A percentile compares a stretch with the other conserved stretches of the same genome.
Evolutionary conservation across 176 grass and related monocot genomes (phyloP).

Genomic region (Aegilops bicornis): DNA sequence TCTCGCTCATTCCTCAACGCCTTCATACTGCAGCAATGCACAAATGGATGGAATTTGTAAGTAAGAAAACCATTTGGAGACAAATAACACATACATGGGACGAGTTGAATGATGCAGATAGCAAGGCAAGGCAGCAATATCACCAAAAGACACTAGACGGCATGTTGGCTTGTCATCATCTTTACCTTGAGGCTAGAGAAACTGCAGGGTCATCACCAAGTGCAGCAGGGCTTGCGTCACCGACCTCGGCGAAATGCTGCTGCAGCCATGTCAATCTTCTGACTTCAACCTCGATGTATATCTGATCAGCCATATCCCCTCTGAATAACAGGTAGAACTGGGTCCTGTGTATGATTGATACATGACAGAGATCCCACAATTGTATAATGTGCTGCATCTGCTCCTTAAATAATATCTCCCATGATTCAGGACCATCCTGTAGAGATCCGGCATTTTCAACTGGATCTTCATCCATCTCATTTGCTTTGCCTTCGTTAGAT

Average conservation of each 20-base stretch:
- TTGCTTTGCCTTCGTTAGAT: constrained; percentile 66
- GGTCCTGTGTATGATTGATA: constrained; percentile 89
- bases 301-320: constrained; percentile 83
- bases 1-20: constrained; percentile 77
- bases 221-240: constrained; percentile 58
- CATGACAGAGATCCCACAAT: constrained; percentile 82
- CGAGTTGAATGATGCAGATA: background rate
- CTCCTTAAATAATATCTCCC: constrained; percentile 62
- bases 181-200: constrained; percentile 75
- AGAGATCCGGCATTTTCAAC: constrained; percentile 34
- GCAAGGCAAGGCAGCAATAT: background rate
- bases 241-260: constrained; percentile 73
- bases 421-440: constrained; percentile 57
- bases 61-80: background rate
- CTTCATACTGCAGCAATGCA: constrained; percentile 49
- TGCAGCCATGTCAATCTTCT: constrained; percentile 77
- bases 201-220: constrained; percentile 59
- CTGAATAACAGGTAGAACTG: constrained; percentile 91
- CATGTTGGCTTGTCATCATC: background rate
- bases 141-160: background rate
- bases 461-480: constrained; percentile 32
- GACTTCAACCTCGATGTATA: constrained; percentile 91
- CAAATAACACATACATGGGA: background rate
- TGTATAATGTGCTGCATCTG: constrained; percentile 92
- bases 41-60: background rate